A percentile compares a stretch with the other conserved stretches of the same genome.
Conservation (phyloP, 75 land plant species). For the Cupressus sempervirens region DNA sequence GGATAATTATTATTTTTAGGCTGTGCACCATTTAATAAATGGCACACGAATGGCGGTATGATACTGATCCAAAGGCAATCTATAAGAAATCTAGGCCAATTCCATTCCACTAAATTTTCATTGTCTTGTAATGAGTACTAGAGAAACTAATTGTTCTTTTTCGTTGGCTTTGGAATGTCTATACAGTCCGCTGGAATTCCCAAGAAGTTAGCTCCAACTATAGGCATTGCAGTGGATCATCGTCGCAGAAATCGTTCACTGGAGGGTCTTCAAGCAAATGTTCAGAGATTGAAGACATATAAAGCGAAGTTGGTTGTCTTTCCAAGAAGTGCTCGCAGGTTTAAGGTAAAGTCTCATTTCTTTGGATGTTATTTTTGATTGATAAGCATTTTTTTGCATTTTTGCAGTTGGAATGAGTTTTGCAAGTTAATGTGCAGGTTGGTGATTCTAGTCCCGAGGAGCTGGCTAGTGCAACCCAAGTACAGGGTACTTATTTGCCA, state of each 20-base stretch:
- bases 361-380: background rate
- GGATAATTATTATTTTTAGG: no score
- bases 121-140: background rate
- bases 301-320: constrained; percentile 76
- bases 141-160: no score
- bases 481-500: constrained; percentile 58
- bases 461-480: constrained; percentile 60
- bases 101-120: background rate
- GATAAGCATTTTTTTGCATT: background rate
- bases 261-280: constrained; percentile 74
- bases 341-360: constrained; percentile 37
- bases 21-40: no score
- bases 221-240: constrained; percentile 76
- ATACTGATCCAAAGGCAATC: no score
- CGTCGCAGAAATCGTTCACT: constrained; percentile 62
- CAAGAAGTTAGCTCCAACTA: constrained; percentile 69
- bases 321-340: constrained; percentile 58
- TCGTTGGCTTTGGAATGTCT: background rate
- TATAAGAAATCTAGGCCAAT: no score
- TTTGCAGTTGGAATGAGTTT: background rate
- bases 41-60: no score
- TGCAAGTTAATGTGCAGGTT: constrained; percentile 23
- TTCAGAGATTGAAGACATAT: constrained; percentile 70
- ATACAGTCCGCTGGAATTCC: constrained; percentile 66
- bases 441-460: constrained; percentile 70